Evolutionary conservation across 495 filamentous ascomycete genomes (phyloP), one percentile per base, ranked within the genome.

Genomic region (Hypoxylon intermedium): DNA sequence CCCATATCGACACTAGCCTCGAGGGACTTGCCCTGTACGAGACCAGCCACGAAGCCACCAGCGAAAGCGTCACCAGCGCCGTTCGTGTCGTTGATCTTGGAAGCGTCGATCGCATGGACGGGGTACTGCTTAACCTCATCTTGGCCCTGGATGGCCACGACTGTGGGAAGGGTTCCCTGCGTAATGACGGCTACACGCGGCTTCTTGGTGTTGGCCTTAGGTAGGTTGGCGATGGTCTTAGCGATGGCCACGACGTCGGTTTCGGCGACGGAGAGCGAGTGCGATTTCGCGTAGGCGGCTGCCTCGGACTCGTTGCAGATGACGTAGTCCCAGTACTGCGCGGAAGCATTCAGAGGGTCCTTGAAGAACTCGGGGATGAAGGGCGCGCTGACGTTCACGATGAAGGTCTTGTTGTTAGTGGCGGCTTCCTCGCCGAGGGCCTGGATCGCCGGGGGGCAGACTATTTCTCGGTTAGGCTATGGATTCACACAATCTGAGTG

Each of bases 351-450:
- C 33, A 99, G 83, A 53, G 86, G 90, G 15, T 97, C 92, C 82
- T 97, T 98, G 86, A 97, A 99, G 84, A 96, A 96, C 74, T 93
- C 88, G 31, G 89, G 78, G 63, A 99, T 95, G 85, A 98, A 99
- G 23, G 95, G 94, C 16, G 94, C 94, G 33, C 89, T 92, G 33
- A 98, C 83, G 54, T 89, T 92, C 54, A 98, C 85, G 68, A 92
- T 85, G 77, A 98, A 96, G 46, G 83, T 71, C 88, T 98, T 98
- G 82, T 96, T 87, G 76, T 91, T 86, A 23, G 79, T 79, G 11
- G 89, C 92, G 30, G 94, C 93, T 75, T 97, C 89, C 73, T 97
- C 86, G 51, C 85, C 92, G 18, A 99, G 83, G 60, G 92, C 91
- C 77, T 91, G 75, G 66, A 93, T 89, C 51, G 94, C 95, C 16